Percentiles rank a stretch among this genome's conserved stretches.
Conservation (phyloP, 1,139 yeast species). For the Pichia norvegensis region DNA sequence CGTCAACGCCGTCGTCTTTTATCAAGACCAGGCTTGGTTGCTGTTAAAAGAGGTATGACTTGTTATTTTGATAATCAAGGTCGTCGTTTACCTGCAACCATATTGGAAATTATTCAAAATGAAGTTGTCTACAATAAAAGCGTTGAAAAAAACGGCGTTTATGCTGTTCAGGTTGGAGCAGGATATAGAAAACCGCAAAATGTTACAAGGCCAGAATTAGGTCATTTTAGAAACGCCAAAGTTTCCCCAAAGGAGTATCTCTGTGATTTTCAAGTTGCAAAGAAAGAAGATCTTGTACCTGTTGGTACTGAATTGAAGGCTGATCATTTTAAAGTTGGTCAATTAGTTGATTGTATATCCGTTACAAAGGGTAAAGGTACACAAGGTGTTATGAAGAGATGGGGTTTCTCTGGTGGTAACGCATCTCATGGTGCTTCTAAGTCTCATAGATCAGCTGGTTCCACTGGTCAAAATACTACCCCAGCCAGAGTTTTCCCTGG, state of each 20-base stretch:
- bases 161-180: constrained; percentile 83
- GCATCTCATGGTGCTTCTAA: constrained; percentile 96
- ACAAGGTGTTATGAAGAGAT: constrained; percentile 97
- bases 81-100: constrained; percentile 69
- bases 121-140: constrained; percentile 78
- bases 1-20: constrained; percentile 62
- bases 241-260: constrained; percentile 77
- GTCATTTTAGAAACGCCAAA: constrained; percentile 72
- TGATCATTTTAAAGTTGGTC: constrained; percentile 78
- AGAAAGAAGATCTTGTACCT: constrained; percentile 57
- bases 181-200: constrained; percentile 59
- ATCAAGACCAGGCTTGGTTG: constrained; percentile 74
- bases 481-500: constrained; percentile 97
- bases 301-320: constrained; percentile 76
- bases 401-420: constrained; percentile 81
- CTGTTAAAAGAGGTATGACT: constrained; percentile 84
- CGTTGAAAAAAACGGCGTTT: constrained; percentile 62
- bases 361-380: constrained; percentile 92
- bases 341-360: constrained; percentile 72
- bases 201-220: constrained; percentile 56
- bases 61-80: constrained; percentile 72
- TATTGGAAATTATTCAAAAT: constrained; percentile 77
- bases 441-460: constrained; percentile 95
- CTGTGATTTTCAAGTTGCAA: constrained; percentile 72
- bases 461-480: constrained; percentile 89